These are phyloP conservation scores for Solanum sitiens DNA, from an alignment of 257 asterid species.

Conservation along the genomic window DNA sequence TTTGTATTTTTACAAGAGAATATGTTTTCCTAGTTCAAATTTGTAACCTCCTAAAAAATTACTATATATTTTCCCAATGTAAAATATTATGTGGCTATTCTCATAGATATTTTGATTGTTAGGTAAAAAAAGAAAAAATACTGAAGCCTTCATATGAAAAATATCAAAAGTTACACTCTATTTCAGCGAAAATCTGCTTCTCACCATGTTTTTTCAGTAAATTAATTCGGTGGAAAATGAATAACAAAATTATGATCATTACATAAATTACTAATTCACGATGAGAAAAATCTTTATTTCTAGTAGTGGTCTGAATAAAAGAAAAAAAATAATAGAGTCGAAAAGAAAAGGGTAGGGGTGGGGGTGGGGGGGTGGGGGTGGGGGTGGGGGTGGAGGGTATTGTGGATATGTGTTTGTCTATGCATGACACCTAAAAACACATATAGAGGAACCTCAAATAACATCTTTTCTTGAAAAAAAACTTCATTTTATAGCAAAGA, in stretches of 20 bases:
- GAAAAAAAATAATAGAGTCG: neutral
- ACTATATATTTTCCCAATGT: fast-evolving
- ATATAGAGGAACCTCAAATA: conserved; percentile 17
- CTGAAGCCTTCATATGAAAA: too few species aligned
- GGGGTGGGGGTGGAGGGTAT: neutral
- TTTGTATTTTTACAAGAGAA: too few species aligned
- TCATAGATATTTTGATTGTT: too few species aligned
- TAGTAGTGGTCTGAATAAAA: neutral
- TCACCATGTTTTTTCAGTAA: too few species aligned
- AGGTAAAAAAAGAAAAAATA: too few species aligned
- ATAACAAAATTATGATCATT: too few species aligned
- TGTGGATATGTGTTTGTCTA: conserved; percentile 23
- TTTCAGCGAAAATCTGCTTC: neutral
- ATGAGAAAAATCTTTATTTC: fast-evolving
- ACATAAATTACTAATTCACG: too few species aligned
- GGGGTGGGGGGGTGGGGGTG: neutral
- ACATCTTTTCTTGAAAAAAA: conserved; percentile 29
- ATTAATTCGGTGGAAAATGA: too few species aligned
- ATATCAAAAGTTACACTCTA: too few species aligned
- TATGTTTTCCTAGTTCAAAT: neutral
- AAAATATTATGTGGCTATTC: too few species aligned
- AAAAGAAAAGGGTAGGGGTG: neutral
- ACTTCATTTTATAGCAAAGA: conserved; percentile 33
- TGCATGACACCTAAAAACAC: conserved; percentile 35
- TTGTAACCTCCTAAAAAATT: too few species aligned